Percentiles rank a stretch among this genome's conserved stretches.
Conservation (phyloP, 495 filamentous ascomycete species). For the Aspergillus sparsus region DNA sequence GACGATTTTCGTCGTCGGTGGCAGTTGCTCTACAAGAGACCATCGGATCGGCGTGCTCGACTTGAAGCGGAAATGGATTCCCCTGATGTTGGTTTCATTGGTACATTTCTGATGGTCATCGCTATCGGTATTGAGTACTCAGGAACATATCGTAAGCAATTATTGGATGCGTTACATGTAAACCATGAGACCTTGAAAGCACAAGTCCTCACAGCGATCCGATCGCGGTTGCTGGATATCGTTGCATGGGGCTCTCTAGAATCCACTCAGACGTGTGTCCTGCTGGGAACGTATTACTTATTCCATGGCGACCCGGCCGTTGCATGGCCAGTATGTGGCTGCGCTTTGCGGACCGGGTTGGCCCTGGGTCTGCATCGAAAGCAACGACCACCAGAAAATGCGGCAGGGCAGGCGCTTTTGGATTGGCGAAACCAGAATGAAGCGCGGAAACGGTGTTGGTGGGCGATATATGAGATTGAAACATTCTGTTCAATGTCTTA, state of each 20-base stretch:
- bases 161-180: conserved; percentile 14
- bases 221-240: conserved; percentile 28
- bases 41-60: not conserved
- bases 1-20: conserved; percentile 37
- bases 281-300: conserved; percentile 42
- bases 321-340: conserved; percentile 44
- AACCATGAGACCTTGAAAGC: conserved; percentile 26
- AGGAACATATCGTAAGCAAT: conserved; percentile 15
- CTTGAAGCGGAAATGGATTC: not conserved
- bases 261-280: conserved; percentile 35
- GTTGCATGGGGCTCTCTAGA: conserved; percentile 30
- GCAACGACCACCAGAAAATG: not conserved
- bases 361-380: conserved; percentile 39
- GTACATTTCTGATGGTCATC: conserved; percentile 34
- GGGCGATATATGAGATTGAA: conserved; percentile 45
- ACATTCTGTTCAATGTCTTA: conserved; percentile 43
- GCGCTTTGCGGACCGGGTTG: conserved; percentile 37
- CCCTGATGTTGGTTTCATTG: conserved; percentile 25
- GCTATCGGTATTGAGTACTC: conserved; percentile 35
- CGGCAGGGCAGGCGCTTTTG: not conserved
- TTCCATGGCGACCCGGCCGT: conserved; percentile 36
- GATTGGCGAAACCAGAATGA: conserved; percentile 24
- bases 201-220: conserved; percentile 21
- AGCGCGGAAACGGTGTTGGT: conserved; percentile 42
- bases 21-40: conserved; percentile 24